Evolutionary conservation across 2,329 filamentous ascomycete genomes (phyloP), one percentile per base, ranked within the genome.

Genomic region (Cytospora chrysosperma): DNA sequence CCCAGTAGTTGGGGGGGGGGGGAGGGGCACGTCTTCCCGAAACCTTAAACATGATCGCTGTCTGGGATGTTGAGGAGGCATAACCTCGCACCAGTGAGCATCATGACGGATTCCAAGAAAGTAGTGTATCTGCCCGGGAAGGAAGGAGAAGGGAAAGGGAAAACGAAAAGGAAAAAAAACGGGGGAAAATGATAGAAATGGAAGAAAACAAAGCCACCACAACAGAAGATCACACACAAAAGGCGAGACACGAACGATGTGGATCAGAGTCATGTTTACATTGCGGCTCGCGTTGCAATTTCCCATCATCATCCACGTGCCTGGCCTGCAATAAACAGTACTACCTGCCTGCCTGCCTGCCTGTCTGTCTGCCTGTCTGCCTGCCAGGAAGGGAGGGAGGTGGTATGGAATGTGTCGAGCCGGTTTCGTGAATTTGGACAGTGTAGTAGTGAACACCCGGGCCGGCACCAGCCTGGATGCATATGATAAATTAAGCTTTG

Each of bases 241-340:
- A 34, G 59, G 37, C 37, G 51, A 19, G n/a, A 43, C 37, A 21
- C n/a, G 6, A 17, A 53, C 27, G 37, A 24, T 34, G 30, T n/a
- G 55, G 47, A 55, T 61, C 58, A 61, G 24, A 55, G 59, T 61
- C 54, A 55, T 61, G 51, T 43, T 50, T 55, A 50, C 49, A 61
- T 61, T 61, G 40, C 59, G 51, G 40, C 37, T 55, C 59, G 59
- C 59, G 34, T 61, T 21, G 49, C 28, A 27, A 55, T 17, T 24
- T 27, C 34, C 28, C 28, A 30, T 30, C n/a, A 47, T 37, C 51
- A 50, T 24, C 21, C 43, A 12, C 21, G 43, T 24, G 43, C n/a
- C 7, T 9, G n/a, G 43, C 21, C 37, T 8, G 37, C 37, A 19
- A 40, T 17, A 40, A 13, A n/a, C n/a, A n/a, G n/a, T n/a, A n/a